Base-by-base conservation (phyloP, 2,329 filamentous ascomycete genomes). In the Trichoderma sp. region DNA sequence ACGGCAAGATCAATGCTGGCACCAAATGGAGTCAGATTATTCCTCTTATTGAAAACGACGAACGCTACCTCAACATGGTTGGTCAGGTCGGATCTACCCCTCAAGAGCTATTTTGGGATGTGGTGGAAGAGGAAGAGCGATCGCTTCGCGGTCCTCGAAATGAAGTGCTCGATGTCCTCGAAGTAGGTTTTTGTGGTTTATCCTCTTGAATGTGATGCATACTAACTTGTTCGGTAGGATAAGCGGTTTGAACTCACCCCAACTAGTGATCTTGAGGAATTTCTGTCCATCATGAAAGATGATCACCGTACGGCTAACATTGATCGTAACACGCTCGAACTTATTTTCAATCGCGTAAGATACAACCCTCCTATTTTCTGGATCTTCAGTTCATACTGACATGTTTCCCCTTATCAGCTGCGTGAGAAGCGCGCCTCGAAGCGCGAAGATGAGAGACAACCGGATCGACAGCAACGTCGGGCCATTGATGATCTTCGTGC, bases 91-190 rank as follows among this genome's bases (percentile, higher is more conserved):
- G 95, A 70, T 97, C 95, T 5, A 92, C 90, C 5, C 93, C 96
- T 15, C 87, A 97, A 74, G 94, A 98, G 77, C 85, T 99, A 7
- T 98, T 99, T 84, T 98, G 95, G 94, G 96, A 99, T 80, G 85
- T 95, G 62, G 87, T 98, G 30, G 96, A 98, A 80, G 94, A 97
- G 80, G 94, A 98, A 80, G 95, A 99, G 78, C 90, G 93, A 71
- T 90, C 91, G n/a, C 85, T 98, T 62, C 91, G 95, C 73, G 91
- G 89, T 64, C 91, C 92, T 63, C 88, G 93, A 73, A 97, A 96
- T 79, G 90, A 94, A 78, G 92, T 97, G 50, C 85, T 96, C 74
- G 94, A 97, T 82, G 93, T 96, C 75, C 87, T 97, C 76, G 93
- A 97, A 86, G 93, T 96, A 82, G 85, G 91, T 84, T 47, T 12